Evolutionary conservation across 208 protist genomes (phyloP), one percentile per base, ranked within the genome.

Genomic region (Trypanosoma melophagium): DNA sequence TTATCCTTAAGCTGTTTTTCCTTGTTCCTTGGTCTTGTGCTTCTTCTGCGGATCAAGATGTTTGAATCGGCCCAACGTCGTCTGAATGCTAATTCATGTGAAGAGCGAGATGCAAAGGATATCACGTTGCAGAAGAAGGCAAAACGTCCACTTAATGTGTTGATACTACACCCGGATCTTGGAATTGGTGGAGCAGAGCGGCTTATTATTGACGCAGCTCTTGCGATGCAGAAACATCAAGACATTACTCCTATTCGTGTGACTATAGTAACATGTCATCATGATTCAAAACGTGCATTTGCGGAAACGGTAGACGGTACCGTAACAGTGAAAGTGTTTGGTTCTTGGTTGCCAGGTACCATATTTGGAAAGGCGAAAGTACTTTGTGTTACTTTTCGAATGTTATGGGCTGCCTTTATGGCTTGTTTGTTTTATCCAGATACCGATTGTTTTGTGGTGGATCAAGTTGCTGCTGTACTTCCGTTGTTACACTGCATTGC

Each of bases 121-220:
- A 35, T 52, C 4, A 25, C 24, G 5, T 17, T 16, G 19, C 35
- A 76, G 8, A 56, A 22, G 31, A n/a, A 40, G 9, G 56, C 66
- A 2, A 16, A 28, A n/a, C 52, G 63, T 17, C 74, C 74, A 8
- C 57, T 84, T 45, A 78, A 83, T 24, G 74, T 99, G 1, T 81
- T 90, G 14, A 98, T 99, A 69, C 57, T 99, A 4, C 98, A 99
- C 73, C 97, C 97, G 1, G 97, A 99, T 69, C 81, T 99, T 3
- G 95, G 95, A 42, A 96, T 99, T 65, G 98, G 98, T 16, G 98
- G 98, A 5, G 98, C 98, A 19, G 98, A 99, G 82, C 82, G 98
- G 17, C 87, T 99, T 8, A 86, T 99, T 24, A 82, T 99, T 1
- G 98, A 99, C 75, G 90, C 96, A 8, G 98, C 94, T 0, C 38